A percentile compares a stretch with the other conserved stretches of the same genome.
These are phyloP conservation scores for Barbarea vulgaris DNA, from an alignment of 345 rosid genomes.

Conservation along the genomic window DNA sequence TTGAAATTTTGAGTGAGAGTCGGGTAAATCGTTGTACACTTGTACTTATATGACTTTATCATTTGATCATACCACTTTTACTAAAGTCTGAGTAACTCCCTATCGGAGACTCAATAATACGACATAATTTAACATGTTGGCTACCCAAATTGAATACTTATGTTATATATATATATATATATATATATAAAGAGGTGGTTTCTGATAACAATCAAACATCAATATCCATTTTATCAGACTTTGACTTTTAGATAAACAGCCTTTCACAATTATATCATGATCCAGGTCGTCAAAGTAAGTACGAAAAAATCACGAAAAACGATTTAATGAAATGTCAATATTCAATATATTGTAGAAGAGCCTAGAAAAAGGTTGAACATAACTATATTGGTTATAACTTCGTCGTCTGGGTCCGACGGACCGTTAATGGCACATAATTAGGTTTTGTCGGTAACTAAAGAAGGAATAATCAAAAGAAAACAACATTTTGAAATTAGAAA, in stretches of 20 bases:
- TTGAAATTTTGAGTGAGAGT: background rate
- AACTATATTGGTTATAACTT: background rate
- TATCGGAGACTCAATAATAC: conserved; percentile 7
- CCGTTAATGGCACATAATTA: conserved; percentile 18
- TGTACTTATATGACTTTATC: conserved; percentile 7
- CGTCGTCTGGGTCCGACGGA: conserved; percentile 16
- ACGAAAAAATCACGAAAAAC: conserved; percentile 19
- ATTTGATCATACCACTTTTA: background rate
- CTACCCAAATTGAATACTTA: background rate
- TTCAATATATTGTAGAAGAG: conserved; percentile 30
- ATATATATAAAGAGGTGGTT: background rate
- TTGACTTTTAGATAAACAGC: conserved; percentile 26
- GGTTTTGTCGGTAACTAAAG: conserved; percentile 27
- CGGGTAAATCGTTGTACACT: background rate
- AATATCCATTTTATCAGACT: conserved; percentile 18
- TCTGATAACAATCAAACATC: background rate
- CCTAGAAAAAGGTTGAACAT: conserved; percentile 14
- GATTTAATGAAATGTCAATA: conserved; percentile 20
- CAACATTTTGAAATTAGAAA: conserved; percentile 20
- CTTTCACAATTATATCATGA: conserved; percentile 11
- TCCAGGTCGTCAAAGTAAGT: conserved; percentile 22
- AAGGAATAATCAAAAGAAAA: conserved; percentile 24
- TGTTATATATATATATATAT: background rate
- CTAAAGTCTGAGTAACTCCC: background rate
- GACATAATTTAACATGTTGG: background rate